Conservation (phyloP, 129 eudicot genomes). For the Flaveria bidentis region DNA sequence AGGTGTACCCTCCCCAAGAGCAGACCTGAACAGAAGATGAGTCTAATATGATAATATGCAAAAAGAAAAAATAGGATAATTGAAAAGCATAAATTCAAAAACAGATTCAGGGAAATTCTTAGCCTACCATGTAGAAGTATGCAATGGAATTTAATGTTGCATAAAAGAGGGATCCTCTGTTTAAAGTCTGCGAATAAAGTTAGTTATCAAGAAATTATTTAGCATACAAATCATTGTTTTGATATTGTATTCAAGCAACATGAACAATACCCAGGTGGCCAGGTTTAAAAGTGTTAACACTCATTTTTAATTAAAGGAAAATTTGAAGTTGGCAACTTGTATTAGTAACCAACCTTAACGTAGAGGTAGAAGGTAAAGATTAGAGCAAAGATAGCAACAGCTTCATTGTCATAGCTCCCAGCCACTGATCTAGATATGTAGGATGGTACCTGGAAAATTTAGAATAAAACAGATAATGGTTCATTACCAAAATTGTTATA, state of each 20-base stretch:
- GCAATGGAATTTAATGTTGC: conserved; percentile 90
- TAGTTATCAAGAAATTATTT: conserved; percentile 26
- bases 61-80: background rate
- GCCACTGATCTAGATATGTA: conserved; percentile 99
- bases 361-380: conserved; percentile 93
- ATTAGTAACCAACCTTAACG: conserved; percentile 59
- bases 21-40: conserved; percentile 63
- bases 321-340: conserved; percentile 1
- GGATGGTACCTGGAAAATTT: conserved; percentile 80
- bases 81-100: conserved; percentile 11
- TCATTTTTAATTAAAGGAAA: background rate
- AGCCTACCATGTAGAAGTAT: conserved; percentile 90
- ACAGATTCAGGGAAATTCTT: conserved; percentile 13
- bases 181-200: conserved; percentile 74
- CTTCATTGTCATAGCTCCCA: conserved; percentile 99
- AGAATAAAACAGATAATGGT: background rate
- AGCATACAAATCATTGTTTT: conserved; percentile 4
- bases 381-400: conserved; percentile 97
- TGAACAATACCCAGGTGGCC: conserved; percentile 7
- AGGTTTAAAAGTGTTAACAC: background rate
- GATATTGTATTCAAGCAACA: conserved; percentile 21
- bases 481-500: background rate
- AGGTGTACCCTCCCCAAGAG: conserved; percentile 99
- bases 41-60: background rate
- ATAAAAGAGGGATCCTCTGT: conserved; percentile 91